These are phyloP conservation scores for Aspergillus taichungensis DNA, from an alignment of 495 filamentous ascomycete genomes.

Conservation along the genomic window DNA sequence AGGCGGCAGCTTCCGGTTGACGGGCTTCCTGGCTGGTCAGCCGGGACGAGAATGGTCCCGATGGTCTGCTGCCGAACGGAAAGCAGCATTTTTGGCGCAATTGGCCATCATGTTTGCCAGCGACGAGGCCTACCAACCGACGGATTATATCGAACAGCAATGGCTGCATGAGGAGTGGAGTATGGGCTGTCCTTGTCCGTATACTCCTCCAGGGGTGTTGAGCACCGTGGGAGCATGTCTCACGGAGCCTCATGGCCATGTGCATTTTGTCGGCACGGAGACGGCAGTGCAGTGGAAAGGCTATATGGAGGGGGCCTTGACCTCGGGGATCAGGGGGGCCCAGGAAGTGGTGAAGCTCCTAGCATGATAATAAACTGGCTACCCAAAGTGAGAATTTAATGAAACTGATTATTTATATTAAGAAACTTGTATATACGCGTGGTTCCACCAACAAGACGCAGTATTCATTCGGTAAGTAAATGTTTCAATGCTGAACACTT, in stretches of 20 bases:
- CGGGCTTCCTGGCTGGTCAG: conserved; percentile 32
- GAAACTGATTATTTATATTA: too few species aligned
- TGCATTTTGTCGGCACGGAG: conserved; percentile 44
- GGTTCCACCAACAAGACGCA: too few species aligned
- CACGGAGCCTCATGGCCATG: conserved; percentile 16
- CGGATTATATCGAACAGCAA: conserved; percentile 14
- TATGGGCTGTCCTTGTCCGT: too few species aligned
- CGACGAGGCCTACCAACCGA: conserved; percentile 19
- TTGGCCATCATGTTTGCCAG: conserved; percentile 7
- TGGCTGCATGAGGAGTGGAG: conserved; percentile 7
- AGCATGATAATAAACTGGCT: too few species aligned
- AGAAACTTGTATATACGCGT: too few species aligned
- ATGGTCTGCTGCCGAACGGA: conserved; percentile 7
- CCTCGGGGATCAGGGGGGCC: conserved; percentile 27
- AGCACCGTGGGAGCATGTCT: conserved; percentile 14
- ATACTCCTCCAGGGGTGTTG: conserved; percentile 19
- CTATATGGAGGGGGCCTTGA: conserved; percentile 43
- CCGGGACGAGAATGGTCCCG: conserved; percentile 21
- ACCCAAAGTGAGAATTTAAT: too few species aligned
- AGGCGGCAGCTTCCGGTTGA: conserved; percentile 28
- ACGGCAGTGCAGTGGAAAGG: conserved; percentile 35
- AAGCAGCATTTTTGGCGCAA: conserved; percentile 4
- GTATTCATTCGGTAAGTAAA: too few species aligned
- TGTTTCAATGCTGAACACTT: too few species aligned
- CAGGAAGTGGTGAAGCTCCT: conserved; percentile 25